phyloP scores from a whole-genome alignment of 73 alveolate genomes.

The Paramecium sexaurelia region DNA sequence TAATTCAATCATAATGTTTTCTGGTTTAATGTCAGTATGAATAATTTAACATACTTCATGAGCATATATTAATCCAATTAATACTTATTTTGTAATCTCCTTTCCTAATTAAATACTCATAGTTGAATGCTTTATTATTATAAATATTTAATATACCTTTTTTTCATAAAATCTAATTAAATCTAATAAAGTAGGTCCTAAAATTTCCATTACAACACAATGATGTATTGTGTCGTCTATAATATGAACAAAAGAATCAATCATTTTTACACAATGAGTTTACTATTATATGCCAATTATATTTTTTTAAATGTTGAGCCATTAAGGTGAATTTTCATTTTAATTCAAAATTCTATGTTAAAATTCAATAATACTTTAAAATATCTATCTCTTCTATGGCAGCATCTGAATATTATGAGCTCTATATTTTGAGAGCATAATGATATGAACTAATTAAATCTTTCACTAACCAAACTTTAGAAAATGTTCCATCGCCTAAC shows the following conservation, averaged over 20 bases:
- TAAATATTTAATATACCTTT: slow-evolving; percentile 68
- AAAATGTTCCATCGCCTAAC: slow-evolving; percentile 10
- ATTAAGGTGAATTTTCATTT: neutral
- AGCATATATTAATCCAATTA: slow-evolving; percentile 87
- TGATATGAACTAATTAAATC: neutral
- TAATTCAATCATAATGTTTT: slow-evolving; percentile 75
- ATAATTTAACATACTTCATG: slow-evolving; percentile 84
- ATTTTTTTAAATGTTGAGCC: neutral
- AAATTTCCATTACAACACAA: slow-evolving; percentile 85
- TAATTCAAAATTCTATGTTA: neutral
- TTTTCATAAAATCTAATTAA: slow-evolving; percentile 80
- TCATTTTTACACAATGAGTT: slow-evolving; percentile 64
- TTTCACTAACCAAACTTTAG: slow-evolving; percentile 7
- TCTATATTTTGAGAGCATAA: slow-evolving; percentile 3
- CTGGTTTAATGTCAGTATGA: slow-evolving; percentile 94
- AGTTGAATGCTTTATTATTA: slow-evolving; percentile 73
- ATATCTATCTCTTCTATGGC: neutral
- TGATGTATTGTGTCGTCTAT: slow-evolving; percentile 65
- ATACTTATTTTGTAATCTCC: slow-evolving; percentile 79
- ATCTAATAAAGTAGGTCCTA: slow-evolving; percentile 84
- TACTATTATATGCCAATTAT: neutral
- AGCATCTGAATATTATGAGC: neutral
- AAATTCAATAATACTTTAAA: neutral
- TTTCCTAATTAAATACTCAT: slow-evolving; percentile 65
- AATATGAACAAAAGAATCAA: slow-evolving; percentile 72